Percentiles rank a stretch among this genome's conserved stretches.
Conservation (phyloP, 2,329 filamentous ascomycete genomes). For the Chaetomiaceae sp. region DNA sequence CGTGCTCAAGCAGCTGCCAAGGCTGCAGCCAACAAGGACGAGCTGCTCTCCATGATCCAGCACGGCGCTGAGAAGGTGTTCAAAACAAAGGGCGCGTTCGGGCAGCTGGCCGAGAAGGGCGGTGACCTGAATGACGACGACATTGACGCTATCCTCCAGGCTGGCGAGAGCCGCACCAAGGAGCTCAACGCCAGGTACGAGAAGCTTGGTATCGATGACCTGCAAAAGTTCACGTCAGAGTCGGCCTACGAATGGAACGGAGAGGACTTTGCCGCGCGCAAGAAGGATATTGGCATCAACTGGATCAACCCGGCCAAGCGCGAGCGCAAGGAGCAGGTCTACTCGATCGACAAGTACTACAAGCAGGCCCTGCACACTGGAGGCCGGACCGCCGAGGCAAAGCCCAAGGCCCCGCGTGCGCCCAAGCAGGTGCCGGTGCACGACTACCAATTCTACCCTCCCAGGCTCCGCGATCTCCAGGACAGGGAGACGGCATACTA, state of each 20-base stretch:
- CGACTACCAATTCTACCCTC: conserved; percentile 96
- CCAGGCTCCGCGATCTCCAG: conserved; percentile 78
- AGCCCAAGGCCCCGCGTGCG: conserved; percentile 91
- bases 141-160: conserved; percentile 80
- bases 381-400: conserved; percentile 72
- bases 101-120: conserved; percentile 54
- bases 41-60: conserved; percentile 96
- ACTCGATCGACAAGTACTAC: conserved; percentile 99
- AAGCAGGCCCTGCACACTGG: conserved; percentile 79
- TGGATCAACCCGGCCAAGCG: conserved; percentile 99
- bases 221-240: conserved; percentile 97
- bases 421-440: conserved; percentile 90
- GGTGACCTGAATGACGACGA: conserved; percentile 76
- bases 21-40: conserved; percentile 90
- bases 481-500: conserved; percentile 95
- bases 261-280: conserved; percentile 85
- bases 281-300: conserved; percentile 85
- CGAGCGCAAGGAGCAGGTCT: conserved; percentile 95
- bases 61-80: conserved; percentile 97
- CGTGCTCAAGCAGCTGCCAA: conserved; percentile 87
- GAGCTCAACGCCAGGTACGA: conserved; percentile 92
- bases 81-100: conserved; percentile 63
- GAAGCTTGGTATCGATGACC: conserved; percentile 90
- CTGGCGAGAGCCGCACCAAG: conserved; percentile 84
- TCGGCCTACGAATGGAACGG: conserved; percentile 99